Evolutionary conservation across 371 early-diverging fungal genomes (phyloP).

Genomic region (Apophysomyces ossiformis): DNA sequence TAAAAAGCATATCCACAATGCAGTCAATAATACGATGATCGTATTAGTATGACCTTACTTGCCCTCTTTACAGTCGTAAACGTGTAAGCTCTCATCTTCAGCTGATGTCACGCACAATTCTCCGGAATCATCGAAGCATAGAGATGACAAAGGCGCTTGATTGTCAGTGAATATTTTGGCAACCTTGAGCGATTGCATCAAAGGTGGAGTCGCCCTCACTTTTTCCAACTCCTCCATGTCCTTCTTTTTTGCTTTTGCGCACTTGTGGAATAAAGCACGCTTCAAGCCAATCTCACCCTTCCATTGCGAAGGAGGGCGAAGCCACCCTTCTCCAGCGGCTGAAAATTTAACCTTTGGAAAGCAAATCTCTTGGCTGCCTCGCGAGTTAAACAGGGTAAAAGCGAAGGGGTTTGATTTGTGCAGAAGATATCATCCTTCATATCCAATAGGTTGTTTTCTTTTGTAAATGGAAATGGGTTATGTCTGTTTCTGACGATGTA

Average conservation of each 20-base stretch:
- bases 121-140: conserved; percentile 76
- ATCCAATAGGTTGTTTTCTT: too few species aligned
- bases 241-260: neutral
- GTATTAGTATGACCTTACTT: conserved; percentile 48
- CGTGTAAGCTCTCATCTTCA: conserved; percentile 75
- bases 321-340: too few species aligned
- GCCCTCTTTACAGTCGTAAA: conserved; percentile 78
- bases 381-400: too few species aligned
- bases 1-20: neutral
- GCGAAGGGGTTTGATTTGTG: too few species aligned
- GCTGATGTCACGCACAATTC: conserved; percentile 73
- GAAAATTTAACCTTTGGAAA: too few species aligned
- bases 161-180: conserved; percentile 75
- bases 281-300: too few species aligned
- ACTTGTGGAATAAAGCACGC: too few species aligned
- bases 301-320: too few species aligned
- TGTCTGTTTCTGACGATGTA: too few species aligned
- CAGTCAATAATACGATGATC: neutral
- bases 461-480: too few species aligned
- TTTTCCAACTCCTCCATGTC: neutral
- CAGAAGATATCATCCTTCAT: too few species aligned
- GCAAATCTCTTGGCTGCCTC: too few species aligned
- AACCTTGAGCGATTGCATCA: conserved; percentile 43
- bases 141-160: conserved; percentile 64
- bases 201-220: conserved; percentile 22